Conservation (phyloP, 306 rosid genomes). For the Senna tora region DNA sequence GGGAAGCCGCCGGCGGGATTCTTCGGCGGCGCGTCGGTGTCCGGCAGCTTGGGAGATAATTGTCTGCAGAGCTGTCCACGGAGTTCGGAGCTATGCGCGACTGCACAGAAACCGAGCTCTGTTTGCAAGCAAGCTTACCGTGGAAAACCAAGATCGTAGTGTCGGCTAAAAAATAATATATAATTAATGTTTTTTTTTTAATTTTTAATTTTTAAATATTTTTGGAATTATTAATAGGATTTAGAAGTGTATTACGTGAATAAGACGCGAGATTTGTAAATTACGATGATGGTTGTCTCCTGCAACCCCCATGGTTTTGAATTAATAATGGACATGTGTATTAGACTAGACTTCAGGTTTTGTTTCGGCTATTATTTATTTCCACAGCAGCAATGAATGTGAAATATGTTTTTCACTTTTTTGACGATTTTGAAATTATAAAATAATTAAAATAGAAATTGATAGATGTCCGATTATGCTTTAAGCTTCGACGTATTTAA, state of each 20-base stretch:
- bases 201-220: neutral
- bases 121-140: conserved; percentile 68
- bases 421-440: no score
- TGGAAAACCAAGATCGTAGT: conserved; percentile 56
- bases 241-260: neutral
- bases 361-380: no score
- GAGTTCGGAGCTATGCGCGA: conserved; percentile 65
- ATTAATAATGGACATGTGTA: neutral
- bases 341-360: no score
- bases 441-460: no score
- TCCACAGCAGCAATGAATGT: no score
- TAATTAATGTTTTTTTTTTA: neutral
- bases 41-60: conserved; percentile 91
- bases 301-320: neutral
- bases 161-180: conserved; percentile 39
- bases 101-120: conserved; percentile 76
- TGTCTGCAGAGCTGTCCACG: conserved; percentile 77
- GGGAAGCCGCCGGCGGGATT: conserved; percentile 81
- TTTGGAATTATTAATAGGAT: neutral
- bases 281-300: neutral
- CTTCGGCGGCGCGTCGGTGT: conserved; percentile 43
- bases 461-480: no score
- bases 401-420: no score
- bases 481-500: no score
- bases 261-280: neutral